Conservation (phyloP, 2,329 filamentous ascomycete genomes). For the Pestalotiopsis sp. region DNA sequence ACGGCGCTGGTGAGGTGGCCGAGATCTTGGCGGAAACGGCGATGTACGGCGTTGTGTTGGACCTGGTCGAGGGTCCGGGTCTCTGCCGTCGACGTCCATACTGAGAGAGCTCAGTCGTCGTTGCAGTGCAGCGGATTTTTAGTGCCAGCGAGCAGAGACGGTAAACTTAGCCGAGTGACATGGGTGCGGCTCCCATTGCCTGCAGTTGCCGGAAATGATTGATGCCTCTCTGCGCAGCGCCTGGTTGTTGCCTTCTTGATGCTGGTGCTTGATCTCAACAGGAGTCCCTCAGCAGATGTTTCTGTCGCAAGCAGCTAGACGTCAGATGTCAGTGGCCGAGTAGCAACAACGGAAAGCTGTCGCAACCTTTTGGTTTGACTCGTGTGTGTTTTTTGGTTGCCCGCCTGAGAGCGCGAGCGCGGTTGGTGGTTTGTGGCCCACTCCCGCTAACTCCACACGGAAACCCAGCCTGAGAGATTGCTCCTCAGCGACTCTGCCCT, state of each 20-base stretch:
- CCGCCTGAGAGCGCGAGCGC: neutral
- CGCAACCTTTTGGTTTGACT: neutral
- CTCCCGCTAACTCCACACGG: neutral
- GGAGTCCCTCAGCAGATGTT: neutral
- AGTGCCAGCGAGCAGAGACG: slow-evolving; percentile 13
- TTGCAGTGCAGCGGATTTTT: slow-evolving; percentile 11
- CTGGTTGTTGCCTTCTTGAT: neutral
- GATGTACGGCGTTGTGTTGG: slow-evolving; percentile 15
- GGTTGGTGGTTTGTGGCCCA: slow-evolving; percentile 5
- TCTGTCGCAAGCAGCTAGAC: neutral
- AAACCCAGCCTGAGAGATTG: neutral
- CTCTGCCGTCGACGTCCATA: slow-evolving; percentile 11
- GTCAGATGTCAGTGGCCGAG: neutral
- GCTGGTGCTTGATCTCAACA: neutral
- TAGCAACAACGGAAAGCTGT: neutral
- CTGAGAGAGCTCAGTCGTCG: slow-evolving; percentile 2
- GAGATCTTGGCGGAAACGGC: slow-evolving; percentile 19
- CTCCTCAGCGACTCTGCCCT: neutral
- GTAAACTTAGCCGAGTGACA: slow-evolving; percentile 14
- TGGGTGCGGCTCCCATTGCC: slow-evolving; percentile 9
- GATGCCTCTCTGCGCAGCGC: neutral
- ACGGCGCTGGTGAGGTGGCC: slow-evolving; percentile 20
- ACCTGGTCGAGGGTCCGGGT: slow-evolving; percentile 10
- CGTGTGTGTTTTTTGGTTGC: neutral
- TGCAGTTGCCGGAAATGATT: neutral